A percentile compares a stretch with the other conserved stretches of the same genome.
Conservation (phyloP, 306 rosid species). For the Quercus agrifolia region DNA sequence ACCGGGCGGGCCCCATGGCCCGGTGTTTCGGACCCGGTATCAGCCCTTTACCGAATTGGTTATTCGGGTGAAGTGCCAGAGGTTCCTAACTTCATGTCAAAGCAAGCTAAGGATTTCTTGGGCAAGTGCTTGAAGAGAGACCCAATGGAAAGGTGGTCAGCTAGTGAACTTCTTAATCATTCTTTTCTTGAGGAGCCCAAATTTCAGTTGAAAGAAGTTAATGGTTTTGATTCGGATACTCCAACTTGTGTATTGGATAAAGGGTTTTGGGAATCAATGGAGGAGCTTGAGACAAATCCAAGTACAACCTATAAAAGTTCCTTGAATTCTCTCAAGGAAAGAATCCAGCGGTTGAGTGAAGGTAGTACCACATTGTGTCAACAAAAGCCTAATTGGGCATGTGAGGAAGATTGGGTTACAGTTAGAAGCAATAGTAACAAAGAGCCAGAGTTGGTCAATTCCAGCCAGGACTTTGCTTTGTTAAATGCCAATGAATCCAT, state of each 20-base stretch:
- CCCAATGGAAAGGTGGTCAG: slow-evolving; percentile 67
- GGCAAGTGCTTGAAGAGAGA: slow-evolving; percentile 60
- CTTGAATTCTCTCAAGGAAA: slow-evolving; percentile 26
- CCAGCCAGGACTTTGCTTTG: not conserved
- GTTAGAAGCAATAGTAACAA: slow-evolving; percentile 49
- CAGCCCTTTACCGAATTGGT: slow-evolving; percentile 58
- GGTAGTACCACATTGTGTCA: slow-evolving; percentile 2
- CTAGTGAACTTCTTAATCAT: slow-evolving; percentile 59
- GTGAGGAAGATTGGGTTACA: slow-evolving; percentile 52
- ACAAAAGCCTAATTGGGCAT: slow-evolving; percentile 39
- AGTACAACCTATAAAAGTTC: slow-evolving; percentile 17
- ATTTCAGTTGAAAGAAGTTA: slow-evolving; percentile 6
- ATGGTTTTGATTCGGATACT: slow-evolving; percentile 24
- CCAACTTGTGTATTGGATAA: slow-evolving; percentile 64
- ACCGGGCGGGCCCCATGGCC: slow-evolving; percentile 69
- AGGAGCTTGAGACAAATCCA: slow-evolving; percentile 15
- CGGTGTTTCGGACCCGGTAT: slow-evolving; percentile 47
- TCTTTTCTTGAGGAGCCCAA: slow-evolving; percentile 39
- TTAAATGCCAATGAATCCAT: slow-evolving; percentile 1
- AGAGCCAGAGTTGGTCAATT: slow-evolving; percentile 3
- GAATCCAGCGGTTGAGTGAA: slow-evolving; percentile 45
- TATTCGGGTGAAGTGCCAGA: slow-evolving; percentile 56
- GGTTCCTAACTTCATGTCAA: slow-evolving; percentile 53
- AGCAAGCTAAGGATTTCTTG: slow-evolving; percentile 70
- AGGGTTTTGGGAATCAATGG: slow-evolving; percentile 46